Evolutionary conservation across 2,329 filamentous ascomycete genomes (phyloP).

Genomic region (Xylariaceae sp.): DNA sequence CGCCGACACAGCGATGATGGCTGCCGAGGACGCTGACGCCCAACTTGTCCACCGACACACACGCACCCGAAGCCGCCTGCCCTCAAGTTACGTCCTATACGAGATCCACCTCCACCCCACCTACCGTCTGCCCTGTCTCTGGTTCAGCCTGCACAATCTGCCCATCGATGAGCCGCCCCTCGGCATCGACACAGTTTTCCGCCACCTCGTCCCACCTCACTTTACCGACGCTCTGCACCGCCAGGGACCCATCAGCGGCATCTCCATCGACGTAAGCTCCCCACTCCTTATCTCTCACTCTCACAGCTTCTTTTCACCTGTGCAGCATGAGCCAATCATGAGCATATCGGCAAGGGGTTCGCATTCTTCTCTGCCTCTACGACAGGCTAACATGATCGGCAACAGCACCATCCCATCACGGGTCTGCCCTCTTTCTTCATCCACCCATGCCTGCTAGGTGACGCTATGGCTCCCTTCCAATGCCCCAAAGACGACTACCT

Average conservation of each 20-base stretch:
- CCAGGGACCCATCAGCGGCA: slow-evolving; percentile 64
- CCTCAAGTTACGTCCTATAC: slow-evolving; percentile 56
- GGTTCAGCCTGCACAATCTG: slow-evolving; percentile 64
- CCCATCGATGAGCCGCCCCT: slow-evolving; percentile 53
- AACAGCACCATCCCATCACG: slow-evolving; percentile 76
- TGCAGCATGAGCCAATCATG: slow-evolving; percentile 32
- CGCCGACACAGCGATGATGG: slow-evolving; percentile 45
- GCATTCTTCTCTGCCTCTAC: slow-evolving; percentile 34
- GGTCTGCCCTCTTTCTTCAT: slow-evolving; percentile 81
- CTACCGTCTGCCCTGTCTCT: slow-evolving; percentile 71
- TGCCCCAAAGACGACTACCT: slow-evolving; percentile 68
- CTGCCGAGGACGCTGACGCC: slow-evolving; percentile 46
- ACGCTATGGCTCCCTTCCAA: slow-evolving; percentile 67
- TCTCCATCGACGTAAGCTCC: slow-evolving; percentile 67
- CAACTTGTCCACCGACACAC: slow-evolving; percentile 36
- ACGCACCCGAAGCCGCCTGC: slow-evolving; percentile 21
- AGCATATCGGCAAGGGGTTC: slow-evolving; percentile 35
- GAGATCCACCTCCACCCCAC: slow-evolving; percentile 72
- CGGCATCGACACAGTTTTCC: slow-evolving; percentile 66
- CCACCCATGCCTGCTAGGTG: slow-evolving; percentile 85
- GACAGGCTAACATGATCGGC: too few relatives aligned
- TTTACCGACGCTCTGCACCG: slow-evolving; percentile 59
- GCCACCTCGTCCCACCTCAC: slow-evolving; percentile 63
- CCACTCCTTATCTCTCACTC: too few relatives aligned
- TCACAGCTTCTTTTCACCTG: slow-evolving; percentile 27